Percentiles rank a stretch among this genome's conserved stretches.
Conservation (phyloP, 208 protist species). For the Naegleria lovaniensis region DNA sequence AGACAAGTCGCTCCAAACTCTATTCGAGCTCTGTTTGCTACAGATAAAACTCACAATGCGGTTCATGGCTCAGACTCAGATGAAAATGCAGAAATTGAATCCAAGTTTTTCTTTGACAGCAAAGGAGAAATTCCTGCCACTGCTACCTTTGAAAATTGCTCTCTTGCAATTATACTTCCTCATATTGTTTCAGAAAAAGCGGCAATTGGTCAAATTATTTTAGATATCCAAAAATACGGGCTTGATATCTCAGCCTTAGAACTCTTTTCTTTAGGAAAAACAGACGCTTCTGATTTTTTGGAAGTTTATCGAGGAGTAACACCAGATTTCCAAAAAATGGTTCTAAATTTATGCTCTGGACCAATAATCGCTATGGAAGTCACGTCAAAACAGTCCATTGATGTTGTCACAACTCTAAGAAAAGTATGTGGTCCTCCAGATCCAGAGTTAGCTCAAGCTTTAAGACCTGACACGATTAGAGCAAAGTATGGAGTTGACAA, state of each 20-base stretch:
- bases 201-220: constrained; percentile 73
- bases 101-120: constrained; percentile 38
- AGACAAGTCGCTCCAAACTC: constrained; percentile 28
- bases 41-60: constrained; percentile 32
- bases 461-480: constrained; percentile 82
- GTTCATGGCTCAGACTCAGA: constrained; percentile 38
- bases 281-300: constrained; percentile 86
- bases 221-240: constrained; percentile 74
- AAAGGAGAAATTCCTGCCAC: constrained; percentile 46
- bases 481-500: constrained; percentile 76
- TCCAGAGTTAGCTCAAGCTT: constrained; percentile 67
- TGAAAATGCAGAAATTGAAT: constrained; percentile 30
- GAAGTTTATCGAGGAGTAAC: constrained; percentile 92
- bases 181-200: constrained; percentile 60
- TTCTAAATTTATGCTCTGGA: constrained; percentile 78
- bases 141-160: constrained; percentile 72
- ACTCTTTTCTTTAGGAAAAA: constrained; percentile 71
- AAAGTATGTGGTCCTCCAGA: constrained; percentile 78
- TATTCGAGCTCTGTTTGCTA: constrained; percentile 33
- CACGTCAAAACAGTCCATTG: constrained; percentile 52
- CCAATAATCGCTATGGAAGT: constrained; percentile 77
- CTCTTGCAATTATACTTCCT: constrained; percentile 87
- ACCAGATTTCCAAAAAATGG: constrained; percentile 81
- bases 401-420: constrained; percentile 65
- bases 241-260: constrained; percentile 82